phyloP scores from a whole-genome alignment of 179 eudicot species.

The Heliamphora pulchella region DNA sequence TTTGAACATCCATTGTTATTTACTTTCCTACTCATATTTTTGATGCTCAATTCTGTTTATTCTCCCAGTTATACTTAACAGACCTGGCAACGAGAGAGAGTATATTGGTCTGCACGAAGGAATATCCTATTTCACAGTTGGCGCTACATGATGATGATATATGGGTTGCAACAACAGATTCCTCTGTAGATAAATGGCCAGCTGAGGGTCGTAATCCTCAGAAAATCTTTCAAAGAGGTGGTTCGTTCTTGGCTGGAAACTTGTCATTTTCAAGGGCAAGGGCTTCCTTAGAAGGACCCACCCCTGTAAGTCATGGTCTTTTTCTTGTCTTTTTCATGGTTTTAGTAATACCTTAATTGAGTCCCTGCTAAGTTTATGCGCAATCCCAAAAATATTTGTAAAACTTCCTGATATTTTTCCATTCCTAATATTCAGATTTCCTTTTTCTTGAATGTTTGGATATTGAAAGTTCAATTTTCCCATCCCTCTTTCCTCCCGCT shows the following conservation, averaged over 20 bases:
- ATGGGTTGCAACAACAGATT: constrained; percentile 95
- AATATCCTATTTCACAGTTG: constrained; percentile 74
- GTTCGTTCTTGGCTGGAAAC: constrained; percentile 96
- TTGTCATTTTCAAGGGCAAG: constrained; percentile 96
- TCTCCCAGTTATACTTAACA: constrained; percentile 73
- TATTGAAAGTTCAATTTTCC: not conserved
- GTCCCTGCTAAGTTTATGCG: too few species aligned
- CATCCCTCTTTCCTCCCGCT: not conserved
- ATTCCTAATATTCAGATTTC: not conserved
- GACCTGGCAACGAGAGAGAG: constrained; percentile 94
- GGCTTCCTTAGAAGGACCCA: constrained; percentile 92
- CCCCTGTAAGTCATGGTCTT: constrained; percentile 54
- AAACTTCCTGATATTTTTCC: not conserved
- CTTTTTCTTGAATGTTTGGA: not conserved
- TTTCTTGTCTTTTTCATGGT: not conserved
- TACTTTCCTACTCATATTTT: constrained; percentile 5
- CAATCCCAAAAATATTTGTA: not conserved
- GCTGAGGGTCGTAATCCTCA: constrained; percentile 76
- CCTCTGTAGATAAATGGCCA: constrained; percentile 90
- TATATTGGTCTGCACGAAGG: constrained; percentile 75
- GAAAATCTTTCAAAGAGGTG: constrained; percentile 78
- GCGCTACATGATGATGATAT: constrained; percentile 79
- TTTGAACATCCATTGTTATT: not conserved
- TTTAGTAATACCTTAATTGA: not conserved
- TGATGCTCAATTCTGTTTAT: constrained; percentile 16